A percentile compares a stretch with the other conserved stretches of the same genome.
Conservation (phyloP, 768 basidiomycete species). For the Tulasnella sp. region DNA sequence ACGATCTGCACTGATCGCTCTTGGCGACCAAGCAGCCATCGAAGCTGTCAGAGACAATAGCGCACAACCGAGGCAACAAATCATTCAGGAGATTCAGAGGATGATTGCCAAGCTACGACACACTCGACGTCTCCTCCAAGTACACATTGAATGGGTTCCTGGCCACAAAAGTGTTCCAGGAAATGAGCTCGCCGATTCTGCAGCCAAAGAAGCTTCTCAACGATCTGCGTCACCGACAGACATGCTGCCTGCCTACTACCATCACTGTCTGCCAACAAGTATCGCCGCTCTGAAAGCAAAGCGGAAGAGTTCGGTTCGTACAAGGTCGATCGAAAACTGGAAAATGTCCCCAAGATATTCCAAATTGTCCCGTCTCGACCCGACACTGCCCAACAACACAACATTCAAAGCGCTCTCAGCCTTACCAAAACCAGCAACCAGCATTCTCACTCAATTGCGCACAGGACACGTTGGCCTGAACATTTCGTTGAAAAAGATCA, state of each 20-base stretch:
- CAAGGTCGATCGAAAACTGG: not conserved
- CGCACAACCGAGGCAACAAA: constrained; percentile 2
- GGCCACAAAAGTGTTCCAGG: constrained; percentile 11
- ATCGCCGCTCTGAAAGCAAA: not conserved
- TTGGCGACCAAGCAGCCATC: constrained; percentile 16
- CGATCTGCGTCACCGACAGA: not conserved
- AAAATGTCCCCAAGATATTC: not conserved
- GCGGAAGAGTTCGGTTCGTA: not conserved
- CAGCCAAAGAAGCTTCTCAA: constrained; percentile 11
- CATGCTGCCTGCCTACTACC: not conserved
- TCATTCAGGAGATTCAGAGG: constrained; percentile 1
- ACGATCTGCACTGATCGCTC: not conserved
- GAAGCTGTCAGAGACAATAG: not conserved
- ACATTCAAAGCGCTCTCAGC: not conserved
- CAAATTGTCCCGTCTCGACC: not conserved
- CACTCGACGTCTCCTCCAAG: not conserved
- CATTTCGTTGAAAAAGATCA: constrained; percentile 10
- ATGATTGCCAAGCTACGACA: not conserved
- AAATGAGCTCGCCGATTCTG: constrained; percentile 9
- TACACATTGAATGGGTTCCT: constrained; percentile 10
- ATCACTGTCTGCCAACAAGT: not conserved
- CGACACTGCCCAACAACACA: not conserved
- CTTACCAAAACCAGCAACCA: constrained; percentile 3
- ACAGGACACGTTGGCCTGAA: constrained; percentile 17
- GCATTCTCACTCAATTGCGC: constrained; percentile 17